Conservation (phyloP, 2,329 filamentous ascomycete species). For the Fusarium tjaetaba region DNA sequence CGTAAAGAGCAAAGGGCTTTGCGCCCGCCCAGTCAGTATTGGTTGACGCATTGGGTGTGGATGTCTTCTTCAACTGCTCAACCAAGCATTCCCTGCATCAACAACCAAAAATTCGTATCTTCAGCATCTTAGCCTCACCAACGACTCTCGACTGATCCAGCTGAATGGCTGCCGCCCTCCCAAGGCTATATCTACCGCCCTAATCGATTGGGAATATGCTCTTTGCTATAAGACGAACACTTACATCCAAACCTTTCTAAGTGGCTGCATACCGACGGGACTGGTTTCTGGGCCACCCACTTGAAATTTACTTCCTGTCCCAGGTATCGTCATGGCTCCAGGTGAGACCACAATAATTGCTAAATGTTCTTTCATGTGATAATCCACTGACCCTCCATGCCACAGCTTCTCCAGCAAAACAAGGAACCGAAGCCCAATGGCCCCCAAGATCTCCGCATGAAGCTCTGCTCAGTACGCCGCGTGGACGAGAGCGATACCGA, state of each 20-base stretch:
- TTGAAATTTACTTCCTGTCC: conserved; percentile 16
- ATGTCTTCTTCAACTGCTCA: conserved; percentile 16
- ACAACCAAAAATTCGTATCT: conserved; percentile 21
- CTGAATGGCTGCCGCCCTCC: conserved; percentile 36
- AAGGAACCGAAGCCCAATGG: conserved; percentile 66
- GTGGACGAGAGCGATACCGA: conserved; percentile 79
- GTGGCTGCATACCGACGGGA: conserved; percentile 28
- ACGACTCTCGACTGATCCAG: background rate
- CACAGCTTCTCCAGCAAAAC: conserved; percentile 48
- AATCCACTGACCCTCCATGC: conserved; percentile 17
- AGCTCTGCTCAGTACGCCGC: conserved; percentile 74
- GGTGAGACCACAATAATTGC: conserved; percentile 30
- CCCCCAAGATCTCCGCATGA: conserved; percentile 74
- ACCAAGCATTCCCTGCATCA: conserved; percentile 33
- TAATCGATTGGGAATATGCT: conserved; percentile 34
- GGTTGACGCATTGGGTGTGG: conserved; percentile 1
- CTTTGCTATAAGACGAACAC: conserved; percentile 27
- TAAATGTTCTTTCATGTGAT: background rate
- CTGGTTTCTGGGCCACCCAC: conserved; percentile 24
- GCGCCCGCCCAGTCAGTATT: background rate
- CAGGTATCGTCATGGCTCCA: conserved; percentile 42
- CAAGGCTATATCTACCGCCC: conserved; percentile 27
- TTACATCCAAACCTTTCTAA: conserved; percentile 16
- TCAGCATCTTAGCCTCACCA: conserved; percentile 19
- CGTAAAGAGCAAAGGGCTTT: conserved; percentile 1